These are phyloP conservation scores for Colletotrichum lini DNA, from an alignment of 2,329 filamentous ascomycete genomes.

Conservation along the genomic window DNA sequence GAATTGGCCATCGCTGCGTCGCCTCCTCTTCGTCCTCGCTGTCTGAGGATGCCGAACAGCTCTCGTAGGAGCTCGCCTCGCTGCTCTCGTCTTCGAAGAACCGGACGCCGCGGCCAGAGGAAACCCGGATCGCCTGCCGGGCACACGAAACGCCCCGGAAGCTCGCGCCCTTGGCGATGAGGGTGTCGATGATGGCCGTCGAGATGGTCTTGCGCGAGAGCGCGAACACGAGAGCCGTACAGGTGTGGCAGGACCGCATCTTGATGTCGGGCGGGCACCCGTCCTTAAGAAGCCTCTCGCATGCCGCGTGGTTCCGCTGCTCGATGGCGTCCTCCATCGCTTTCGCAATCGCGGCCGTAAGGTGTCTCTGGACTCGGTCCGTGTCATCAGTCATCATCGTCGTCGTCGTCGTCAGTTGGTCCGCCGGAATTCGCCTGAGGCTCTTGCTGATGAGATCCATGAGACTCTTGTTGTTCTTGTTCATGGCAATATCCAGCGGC, in stretches of 20 bases:
- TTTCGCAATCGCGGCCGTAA: neutral
- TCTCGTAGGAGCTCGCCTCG: neutral
- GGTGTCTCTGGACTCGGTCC: neutral
- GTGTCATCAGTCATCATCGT: neutral
- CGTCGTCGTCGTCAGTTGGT: too few species aligned
- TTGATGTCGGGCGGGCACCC: slow-evolving; percentile 11
- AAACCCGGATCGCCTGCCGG: neutral
- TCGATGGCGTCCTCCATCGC: slow-evolving; percentile 18
- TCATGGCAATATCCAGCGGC: slow-evolving; percentile 14
- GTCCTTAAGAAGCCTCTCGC: neutral
- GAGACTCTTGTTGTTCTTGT: neutral
- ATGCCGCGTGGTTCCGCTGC: neutral
- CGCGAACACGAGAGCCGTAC: slow-evolving; percentile 13
- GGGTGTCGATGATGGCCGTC: neutral
- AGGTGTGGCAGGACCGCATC: slow-evolving; percentile 18
- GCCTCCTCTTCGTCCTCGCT: neutral
- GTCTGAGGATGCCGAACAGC: neutral
- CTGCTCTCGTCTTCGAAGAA: neutral
- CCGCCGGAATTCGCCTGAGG: neutral
- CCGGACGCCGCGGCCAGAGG: neutral
- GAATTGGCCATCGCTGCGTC: neutral
- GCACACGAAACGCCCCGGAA: slow-evolving; percentile 11
- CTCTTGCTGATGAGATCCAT: neutral
- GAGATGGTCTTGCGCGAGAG: neutral
- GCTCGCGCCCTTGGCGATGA: slow-evolving; percentile 19